Evolutionary conservation across 768 basidiomycete genomes (phyloP).

Genomic region (Amanita rubescens): DNA sequence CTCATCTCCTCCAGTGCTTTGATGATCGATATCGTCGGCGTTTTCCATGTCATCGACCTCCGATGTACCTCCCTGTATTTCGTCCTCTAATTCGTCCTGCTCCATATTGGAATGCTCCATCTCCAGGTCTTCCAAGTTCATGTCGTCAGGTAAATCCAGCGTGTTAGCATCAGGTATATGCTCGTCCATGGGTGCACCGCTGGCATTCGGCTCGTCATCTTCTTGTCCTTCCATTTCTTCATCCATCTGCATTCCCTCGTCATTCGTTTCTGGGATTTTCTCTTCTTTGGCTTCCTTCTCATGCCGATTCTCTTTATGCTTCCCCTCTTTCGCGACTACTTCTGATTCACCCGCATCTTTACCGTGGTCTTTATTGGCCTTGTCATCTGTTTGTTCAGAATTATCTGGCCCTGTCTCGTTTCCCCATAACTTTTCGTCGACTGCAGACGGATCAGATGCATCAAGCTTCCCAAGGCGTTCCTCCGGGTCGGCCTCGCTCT

Average conservation of each 20-base stretch:
- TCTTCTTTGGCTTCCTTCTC: slow-evolving; percentile 21
- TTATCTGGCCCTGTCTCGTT: slow-evolving; percentile 63
- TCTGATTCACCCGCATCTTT: slow-evolving; percentile 50
- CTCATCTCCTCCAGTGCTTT: slow-evolving; percentile 14
- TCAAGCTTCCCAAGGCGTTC: slow-evolving; percentile 83
- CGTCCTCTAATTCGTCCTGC: slow-evolving; percentile 22
- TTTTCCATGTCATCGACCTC: slow-evolving; percentile 29
- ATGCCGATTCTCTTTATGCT: slow-evolving; percentile 26
- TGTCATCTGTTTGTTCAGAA: slow-evolving; percentile 42
- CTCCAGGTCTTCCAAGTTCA: slow-evolving; percentile 51
- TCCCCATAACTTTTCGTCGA: slow-evolving; percentile 98
- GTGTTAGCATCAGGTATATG: slow-evolving; percentile 72
- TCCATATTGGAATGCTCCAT: slow-evolving; percentile 15
- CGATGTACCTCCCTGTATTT: slow-evolving; percentile 26
- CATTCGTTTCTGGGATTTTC: slow-evolving; percentile 8
- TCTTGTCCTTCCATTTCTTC: slow-evolving; percentile 4
- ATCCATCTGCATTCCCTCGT: neutral
- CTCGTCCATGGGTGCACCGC: slow-evolving; percentile 69
- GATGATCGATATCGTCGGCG: slow-evolving; percentile 24
- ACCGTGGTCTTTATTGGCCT: slow-evolving; percentile 55
- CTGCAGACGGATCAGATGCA: slow-evolving; percentile 68
- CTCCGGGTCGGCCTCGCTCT: slow-evolving; percentile 60
- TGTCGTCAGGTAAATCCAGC: slow-evolving; percentile 84
- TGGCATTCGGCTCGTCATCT: slow-evolving; percentile 35
- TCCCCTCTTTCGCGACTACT: slow-evolving; percentile 72